Evolutionary conservation across 495 filamentous ascomycete species (phyloP), one percentile per base, ranked within the genome.

Genomic region (Rostrohypoxylon terebratum): DNA sequence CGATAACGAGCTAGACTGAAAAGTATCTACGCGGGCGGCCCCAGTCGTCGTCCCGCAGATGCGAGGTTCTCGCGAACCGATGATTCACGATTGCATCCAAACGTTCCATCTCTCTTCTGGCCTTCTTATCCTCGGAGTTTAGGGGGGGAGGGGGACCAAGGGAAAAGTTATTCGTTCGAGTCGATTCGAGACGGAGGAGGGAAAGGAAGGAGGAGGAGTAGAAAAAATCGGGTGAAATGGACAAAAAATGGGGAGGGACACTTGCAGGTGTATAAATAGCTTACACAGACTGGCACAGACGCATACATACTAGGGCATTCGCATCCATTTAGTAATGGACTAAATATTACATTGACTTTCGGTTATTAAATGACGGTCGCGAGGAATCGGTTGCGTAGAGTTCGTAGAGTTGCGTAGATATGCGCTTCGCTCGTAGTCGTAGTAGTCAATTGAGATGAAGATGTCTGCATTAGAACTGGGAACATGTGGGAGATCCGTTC

Each of bases 191-290:
- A n/a, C n/a, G n/a, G n/a, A n/a, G n/a, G n/a, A 4, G 36, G 36
- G 10, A 5, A 34, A 20, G 23, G 25, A 50, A 20, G 42, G 42
- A 45, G 16, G 16, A 44, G 1, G 9, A 44, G 1, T 18, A 45
- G 18, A 20, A 45, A 45, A 45, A 50, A 18, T 20, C n/a, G 42
- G 42, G 42, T 18, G 58, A 20, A 44, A 42, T 14, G 38, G 38
- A 42, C 1, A 48, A 45, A 45, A 23, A 33, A 38, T 4, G 16
- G 33, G 25, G 13, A 23, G 2, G 31, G 5, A 60, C 20, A 51
- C 20, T 40, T 55, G 61, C 61, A 34, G 34, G 13, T 66, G 63
- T 66, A 66, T 66, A 66, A 66, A 16, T 63, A 16, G 25, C 44
- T n/a, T 13, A 45, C 42, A 45, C 42, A 25, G 48, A 53, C 48